These are phyloP conservation scores for Inga oerstediana DNA, from an alignment of 306 rosid genomes.

Conservation along the genomic window DNA sequence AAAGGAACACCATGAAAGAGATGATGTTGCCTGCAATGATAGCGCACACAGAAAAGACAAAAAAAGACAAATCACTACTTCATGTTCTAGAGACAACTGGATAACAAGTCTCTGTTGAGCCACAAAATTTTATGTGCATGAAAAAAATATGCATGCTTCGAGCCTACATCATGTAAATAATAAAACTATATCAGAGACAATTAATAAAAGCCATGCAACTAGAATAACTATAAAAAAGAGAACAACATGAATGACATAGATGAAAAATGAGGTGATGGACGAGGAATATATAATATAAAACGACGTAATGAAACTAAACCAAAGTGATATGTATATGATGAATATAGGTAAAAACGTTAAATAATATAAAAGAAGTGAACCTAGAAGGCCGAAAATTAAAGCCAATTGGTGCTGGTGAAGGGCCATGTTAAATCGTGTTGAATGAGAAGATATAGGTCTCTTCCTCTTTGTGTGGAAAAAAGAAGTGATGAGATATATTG, in stretches of 20 bases:
- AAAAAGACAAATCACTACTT: conserved; percentile 2
- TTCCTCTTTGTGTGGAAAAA: not conserved
- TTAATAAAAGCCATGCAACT: not conserved
- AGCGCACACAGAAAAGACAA: conserved; percentile 17
- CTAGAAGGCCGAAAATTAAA: conserved; percentile 78
- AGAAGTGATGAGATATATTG: not conserved
- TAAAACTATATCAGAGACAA: not conserved
- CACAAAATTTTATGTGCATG: not conserved
- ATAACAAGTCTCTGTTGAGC: not conserved
- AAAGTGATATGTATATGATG: too few relatives aligned
- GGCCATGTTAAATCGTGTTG: conserved; percentile 42
- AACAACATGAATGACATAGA: not conserved
- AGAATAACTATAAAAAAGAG: not conserved
- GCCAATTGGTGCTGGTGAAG: conserved; percentile 41
- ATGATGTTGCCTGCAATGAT: conserved; percentile 67
- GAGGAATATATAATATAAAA: not conserved
- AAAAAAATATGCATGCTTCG: not conserved
- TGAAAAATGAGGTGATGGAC: not conserved
- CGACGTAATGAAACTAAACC: not conserved
- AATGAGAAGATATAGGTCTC: not conserved
- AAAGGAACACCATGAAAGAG: conserved; percentile 83
- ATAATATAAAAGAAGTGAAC: conserved; percentile 31
- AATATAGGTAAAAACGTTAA: not conserved
- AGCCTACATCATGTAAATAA: not conserved
- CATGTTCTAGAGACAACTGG: not conserved